These are phyloP conservation scores for Spathaspora sp. DNA, from an alignment of 805 yeast species.

Conservation along the genomic window DNA sequence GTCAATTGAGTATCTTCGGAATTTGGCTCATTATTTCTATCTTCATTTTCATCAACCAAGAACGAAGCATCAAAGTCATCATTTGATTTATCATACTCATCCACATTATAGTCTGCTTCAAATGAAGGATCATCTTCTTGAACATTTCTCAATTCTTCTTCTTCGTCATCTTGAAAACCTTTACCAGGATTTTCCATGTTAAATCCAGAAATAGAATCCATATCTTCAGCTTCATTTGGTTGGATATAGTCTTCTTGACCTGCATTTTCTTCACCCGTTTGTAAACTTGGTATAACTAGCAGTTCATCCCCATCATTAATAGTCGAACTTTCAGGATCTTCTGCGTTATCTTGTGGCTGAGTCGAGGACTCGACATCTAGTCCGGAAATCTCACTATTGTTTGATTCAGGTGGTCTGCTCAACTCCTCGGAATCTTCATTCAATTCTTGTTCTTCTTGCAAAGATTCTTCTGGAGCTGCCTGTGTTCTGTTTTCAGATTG, in stretches of 20 bases:
- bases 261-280: background rate
- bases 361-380: background rate
- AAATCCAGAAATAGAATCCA: background rate
- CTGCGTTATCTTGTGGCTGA: constrained; percentile 4
- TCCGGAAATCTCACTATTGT: background rate
- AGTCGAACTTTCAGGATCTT: constrained; percentile 1
- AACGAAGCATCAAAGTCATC: constrained; percentile 7
- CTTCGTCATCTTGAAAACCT: constrained; percentile 2
- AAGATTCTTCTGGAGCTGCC: background rate
- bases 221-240: background rate
- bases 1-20: constrained; percentile 3
- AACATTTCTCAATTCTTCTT: constrained; percentile 4
- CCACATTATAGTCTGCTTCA: constrained; percentile 9
- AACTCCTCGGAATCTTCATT: background rate
- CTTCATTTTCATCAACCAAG: constrained; percentile 5
- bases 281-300: background rate
- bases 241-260: background rate
- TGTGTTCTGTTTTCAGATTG: background rate
- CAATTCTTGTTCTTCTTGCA: background rate
- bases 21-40: constrained; percentile 1
- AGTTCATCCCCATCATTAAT: background rate
- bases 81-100: constrained; percentile 7
- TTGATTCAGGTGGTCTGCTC: background rate
- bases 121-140: constrained; percentile 12
- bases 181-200: background rate